A percentile compares a stretch with the other conserved stretches of the same genome.
These are phyloP conservation scores for Colletotrichum nymphaeae DNA, from an alignment of 2,329 filamentous ascomycete genomes.

Conservation along the genomic window DNA sequence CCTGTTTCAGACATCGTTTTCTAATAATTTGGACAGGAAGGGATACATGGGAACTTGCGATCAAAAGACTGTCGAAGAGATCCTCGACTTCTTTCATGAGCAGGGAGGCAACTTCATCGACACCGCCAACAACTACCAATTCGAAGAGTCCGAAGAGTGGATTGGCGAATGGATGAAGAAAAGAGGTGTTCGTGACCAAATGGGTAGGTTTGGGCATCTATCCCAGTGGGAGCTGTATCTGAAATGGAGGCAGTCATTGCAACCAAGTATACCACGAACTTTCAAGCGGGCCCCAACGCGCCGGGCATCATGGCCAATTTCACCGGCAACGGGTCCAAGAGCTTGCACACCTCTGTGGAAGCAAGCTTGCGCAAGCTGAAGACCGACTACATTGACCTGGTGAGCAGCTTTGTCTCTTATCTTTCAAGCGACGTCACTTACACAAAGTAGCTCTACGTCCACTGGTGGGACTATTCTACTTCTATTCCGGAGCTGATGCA, in stretches of 20 bases:
- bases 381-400: slow-evolving; percentile 77
- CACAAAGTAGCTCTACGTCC: slow-evolving; percentile 62
- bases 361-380: slow-evolving; percentile 70
- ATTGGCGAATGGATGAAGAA: slow-evolving; percentile 78
- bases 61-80: slow-evolving; percentile 69
- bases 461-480: slow-evolving; percentile 77
- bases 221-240: background rate
- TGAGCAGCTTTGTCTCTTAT: slow-evolving; percentile 42
- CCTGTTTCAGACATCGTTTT: background rate
- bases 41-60: slow-evolving; percentile 72
- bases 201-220: slow-evolving; percentile 55
- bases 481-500: slow-evolving; percentile 77
- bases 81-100: slow-evolving; percentile 74
- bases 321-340: slow-evolving; percentile 72
- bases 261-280: slow-evolving; percentile 76
- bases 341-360: slow-evolving; percentile 65
- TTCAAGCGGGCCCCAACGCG: slow-evolving; percentile 53
- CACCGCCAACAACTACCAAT: slow-evolving; percentile 76
- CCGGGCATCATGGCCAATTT: slow-evolving; percentile 62
- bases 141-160: slow-evolving; percentile 71
- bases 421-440: slow-evolving; percentile 7
- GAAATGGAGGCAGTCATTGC: slow-evolving; percentile 64
- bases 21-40: slow-evolving; percentile 51
- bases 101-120: slow-evolving; percentile 80
- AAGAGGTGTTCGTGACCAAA: slow-evolving; percentile 72